phyloP scores from a whole-genome alignment of 1,284 basidiomycete genomes.

The Ceratobasidium theobromae region DNA sequence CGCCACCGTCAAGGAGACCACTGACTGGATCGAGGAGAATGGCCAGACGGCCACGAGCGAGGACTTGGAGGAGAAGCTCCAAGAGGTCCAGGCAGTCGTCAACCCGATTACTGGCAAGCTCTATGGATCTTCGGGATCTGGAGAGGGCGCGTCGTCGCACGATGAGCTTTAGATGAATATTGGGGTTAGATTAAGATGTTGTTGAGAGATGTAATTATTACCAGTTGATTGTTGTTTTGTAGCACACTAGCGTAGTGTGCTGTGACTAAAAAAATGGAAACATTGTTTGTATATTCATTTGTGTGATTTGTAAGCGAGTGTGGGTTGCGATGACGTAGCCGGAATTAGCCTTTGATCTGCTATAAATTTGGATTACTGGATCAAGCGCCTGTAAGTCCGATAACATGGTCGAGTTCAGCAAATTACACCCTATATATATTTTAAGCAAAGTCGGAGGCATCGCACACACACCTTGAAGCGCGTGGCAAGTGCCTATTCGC shows the following conservation, averaged over 20 bases:
- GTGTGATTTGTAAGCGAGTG: background rate
- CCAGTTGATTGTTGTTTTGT: background rate
- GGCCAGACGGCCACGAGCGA: conserved; percentile 76
- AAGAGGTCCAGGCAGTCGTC: conserved; percentile 70
- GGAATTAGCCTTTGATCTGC: background rate
- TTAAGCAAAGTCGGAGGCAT: too few species aligned
- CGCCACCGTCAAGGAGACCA: conserved; percentile 81
- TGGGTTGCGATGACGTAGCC: background rate
- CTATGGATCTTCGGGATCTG: conserved; percentile 48
- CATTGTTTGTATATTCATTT: background rate
- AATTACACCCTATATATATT: too few species aligned
- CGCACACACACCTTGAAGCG: too few species aligned
- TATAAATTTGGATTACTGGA: too few species aligned
- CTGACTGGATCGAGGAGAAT: conserved; percentile 88
- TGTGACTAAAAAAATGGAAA: background rate
- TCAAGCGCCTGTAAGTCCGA: too few species aligned
- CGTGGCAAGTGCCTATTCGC: too few species aligned
- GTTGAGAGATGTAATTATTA: conserved; percentile 1
- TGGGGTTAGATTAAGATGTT: background rate
- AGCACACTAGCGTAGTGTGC: conserved; percentile 9
- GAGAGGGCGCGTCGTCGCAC: conserved; percentile 10
- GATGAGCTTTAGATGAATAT: conserved; percentile 30
- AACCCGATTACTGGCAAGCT: conserved; percentile 79
- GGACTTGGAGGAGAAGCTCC: conserved; percentile 89
- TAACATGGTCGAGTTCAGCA: too few species aligned